Base-by-base conservation (phyloP, 768 basidiomycete species). In the Austroboletus festivus region DNA sequence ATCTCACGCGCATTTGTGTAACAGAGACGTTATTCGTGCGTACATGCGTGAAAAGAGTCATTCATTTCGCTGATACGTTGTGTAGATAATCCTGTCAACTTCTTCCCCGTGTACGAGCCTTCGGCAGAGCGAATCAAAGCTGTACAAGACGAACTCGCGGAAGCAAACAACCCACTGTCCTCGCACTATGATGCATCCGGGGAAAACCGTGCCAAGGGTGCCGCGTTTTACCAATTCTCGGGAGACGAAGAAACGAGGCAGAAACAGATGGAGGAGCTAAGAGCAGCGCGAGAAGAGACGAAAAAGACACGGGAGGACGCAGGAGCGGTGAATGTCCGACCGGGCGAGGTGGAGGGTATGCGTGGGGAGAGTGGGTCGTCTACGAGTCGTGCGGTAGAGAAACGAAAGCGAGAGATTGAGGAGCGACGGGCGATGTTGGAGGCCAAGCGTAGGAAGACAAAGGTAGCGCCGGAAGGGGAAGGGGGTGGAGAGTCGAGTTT, bases 211-310 rank as follows among this genome's bases (percentile, higher is more conserved):
- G 81, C 87, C 12, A 86, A 85, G 65, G 96, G 89, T 38, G 94
- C 95, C 1, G 93, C 82, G 1, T 91, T 88, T 69, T 96, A 95
- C 66, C 87, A 90, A 63, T 94, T 98, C 68, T 90, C 91, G 12
- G 78, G 65, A 3, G 92, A 96, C 57, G 90, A 93, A 59, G 87
- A 89, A 54, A 81, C 79, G 23, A 76, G 96, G 37, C 71, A 71
- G 54, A 71, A 73, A 42, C 85, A 97, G 64, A 89, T 94, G 91
- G 89, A 89, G 48, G 88, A 87, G 47, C 71, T 98, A 12, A 80
- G 77, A 49, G 63, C 70, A 4, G 77, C 76, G 3, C 74, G 91
- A 37, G 75, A 79, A 39, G 89, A 93, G 63, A 95, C 93, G 1
- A 80, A 81, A 60, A 71, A 72, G 51, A 73, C 71, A 22, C 72